Evolutionary conservation across 106 monocot species (phyloP).

Genomic region (Dioscorea alata): DNA sequence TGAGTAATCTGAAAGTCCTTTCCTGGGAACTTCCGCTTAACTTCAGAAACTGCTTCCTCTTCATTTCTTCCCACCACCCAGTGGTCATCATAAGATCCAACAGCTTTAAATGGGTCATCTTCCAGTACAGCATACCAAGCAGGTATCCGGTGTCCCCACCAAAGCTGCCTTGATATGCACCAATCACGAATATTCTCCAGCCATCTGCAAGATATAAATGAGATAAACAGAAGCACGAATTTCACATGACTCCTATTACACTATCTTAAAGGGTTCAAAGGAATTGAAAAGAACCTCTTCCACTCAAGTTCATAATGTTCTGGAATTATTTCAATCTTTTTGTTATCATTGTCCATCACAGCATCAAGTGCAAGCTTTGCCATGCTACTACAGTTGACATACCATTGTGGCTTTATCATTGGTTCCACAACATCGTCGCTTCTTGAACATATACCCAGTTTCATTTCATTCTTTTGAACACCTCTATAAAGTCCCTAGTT

Average conservation of each 20-base stretch:
- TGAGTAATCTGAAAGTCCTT: constrained; percentile 54
- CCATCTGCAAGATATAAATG: constrained; percentile 50
- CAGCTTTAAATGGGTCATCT: constrained; percentile 61
- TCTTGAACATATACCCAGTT: constrained; percentile 90
- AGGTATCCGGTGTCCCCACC: constrained; percentile 98
- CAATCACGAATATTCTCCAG: constrained; percentile 92
- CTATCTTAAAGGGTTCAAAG: no score
- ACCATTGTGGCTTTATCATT: constrained; percentile 97
- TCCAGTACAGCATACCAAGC: constrained; percentile 92
- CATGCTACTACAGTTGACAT: constrained; percentile 80
- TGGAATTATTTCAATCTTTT: constrained; percentile 91
- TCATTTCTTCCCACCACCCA: constrained; percentile 94
- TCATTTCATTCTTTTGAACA: constrained; percentile 85
- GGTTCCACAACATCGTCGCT: constrained; percentile 93
- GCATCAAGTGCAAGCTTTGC: constrained; percentile 82
- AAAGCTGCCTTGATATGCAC: constrained; percentile 98
- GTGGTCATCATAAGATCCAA: constrained; percentile 72
- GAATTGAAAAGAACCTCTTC: constrained; percentile 47
- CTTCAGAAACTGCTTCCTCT: constrained; percentile 59
- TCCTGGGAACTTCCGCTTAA: constrained; percentile 40
- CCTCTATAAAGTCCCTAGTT: constrained; percentile 72
- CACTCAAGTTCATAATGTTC: constrained; percentile 83
- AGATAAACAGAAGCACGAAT: background rate
- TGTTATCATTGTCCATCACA: constrained; percentile 45
- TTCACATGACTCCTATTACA: no score